Conservation (phyloP, 1,139 yeast genomes). For the Saccharomyces hybrid region DNA sequence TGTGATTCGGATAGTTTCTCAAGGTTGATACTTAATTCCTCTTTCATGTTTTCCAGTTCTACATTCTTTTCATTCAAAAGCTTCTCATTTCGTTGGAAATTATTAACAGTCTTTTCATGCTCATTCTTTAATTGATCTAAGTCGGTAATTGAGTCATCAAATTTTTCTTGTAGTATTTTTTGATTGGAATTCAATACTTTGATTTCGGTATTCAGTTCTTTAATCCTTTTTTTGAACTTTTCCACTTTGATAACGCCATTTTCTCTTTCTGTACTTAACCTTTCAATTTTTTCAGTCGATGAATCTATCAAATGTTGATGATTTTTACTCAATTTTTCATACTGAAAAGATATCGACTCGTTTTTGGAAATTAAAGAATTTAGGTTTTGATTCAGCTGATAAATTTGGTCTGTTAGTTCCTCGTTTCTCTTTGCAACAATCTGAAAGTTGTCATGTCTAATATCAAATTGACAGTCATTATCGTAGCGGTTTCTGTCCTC, state of each 20-base stretch:
- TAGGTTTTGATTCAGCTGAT: conserved; percentile 22
- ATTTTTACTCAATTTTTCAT: not conserved
- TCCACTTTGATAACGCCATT: conserved; percentile 35
- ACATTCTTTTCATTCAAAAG: conserved; percentile 4
- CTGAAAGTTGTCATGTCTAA: conserved; percentile 8
- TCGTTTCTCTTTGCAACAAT: conserved; percentile 24
- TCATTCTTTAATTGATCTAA: conserved; percentile 10
- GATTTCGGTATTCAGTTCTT: conserved; percentile 24
- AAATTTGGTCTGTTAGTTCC: conserved; percentile 36
- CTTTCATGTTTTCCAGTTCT: conserved; percentile 2
- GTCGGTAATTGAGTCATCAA: conserved; percentile 18
- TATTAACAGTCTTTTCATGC: conserved; percentile 3
- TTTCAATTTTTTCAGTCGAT: conserved; percentile 30
- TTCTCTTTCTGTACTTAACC: conserved; percentile 15
- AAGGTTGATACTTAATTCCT: conserved; percentile 6
- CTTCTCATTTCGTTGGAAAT: conserved; percentile 6
- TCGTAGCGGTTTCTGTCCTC: not conserved
- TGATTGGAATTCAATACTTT: conserved; percentile 28
- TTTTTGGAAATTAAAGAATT: conserved; percentile 37
- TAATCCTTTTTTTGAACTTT: conserved; percentile 18
- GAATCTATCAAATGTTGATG: not conserved
- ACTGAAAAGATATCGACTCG: conserved; percentile 19
- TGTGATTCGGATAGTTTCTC: not conserved
- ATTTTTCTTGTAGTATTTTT: conserved; percentile 28
- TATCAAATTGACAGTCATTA: not conserved